A percentile compares a stretch with the other conserved stretches of the same genome.
These are phyloP conservation scores for Barbatosphaeria neglecta DNA, from an alignment of 495 filamentous ascomycete species.

Conservation along the genomic window DNA sequence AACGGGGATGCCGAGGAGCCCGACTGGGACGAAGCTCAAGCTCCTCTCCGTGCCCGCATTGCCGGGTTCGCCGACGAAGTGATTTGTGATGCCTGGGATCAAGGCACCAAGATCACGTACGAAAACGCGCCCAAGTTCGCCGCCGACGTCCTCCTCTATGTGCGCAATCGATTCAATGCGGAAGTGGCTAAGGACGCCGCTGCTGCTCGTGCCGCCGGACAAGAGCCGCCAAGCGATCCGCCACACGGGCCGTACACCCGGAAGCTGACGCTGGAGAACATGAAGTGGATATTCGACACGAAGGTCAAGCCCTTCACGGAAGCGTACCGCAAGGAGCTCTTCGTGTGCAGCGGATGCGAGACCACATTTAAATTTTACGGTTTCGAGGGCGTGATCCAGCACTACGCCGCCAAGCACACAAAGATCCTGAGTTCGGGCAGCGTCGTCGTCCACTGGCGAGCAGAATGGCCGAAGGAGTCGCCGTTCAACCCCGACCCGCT, in stretches of 20 bases:
- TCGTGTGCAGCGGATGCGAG: constrained; percentile 61
- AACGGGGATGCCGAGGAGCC: constrained; percentile 46
- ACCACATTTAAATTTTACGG: constrained; percentile 50
- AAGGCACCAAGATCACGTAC: constrained; percentile 42
- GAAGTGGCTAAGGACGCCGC: constrained; percentile 40
- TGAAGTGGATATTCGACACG: constrained; percentile 73
- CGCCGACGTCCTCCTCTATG: constrained; percentile 49
- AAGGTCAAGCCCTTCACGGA: constrained; percentile 60
- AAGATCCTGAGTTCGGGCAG: constrained; percentile 52
- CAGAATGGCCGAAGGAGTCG: constrained; percentile 65
- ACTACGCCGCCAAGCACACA: constrained; percentile 73
- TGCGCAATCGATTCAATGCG: constrained; percentile 50
- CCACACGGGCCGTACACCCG: constrained; percentile 41
- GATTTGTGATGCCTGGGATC: constrained; percentile 46
- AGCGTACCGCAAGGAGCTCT: constrained; percentile 50
- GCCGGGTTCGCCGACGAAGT: constrained; percentile 51
- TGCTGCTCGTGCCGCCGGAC: constrained; percentile 29
- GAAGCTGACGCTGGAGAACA: constrained; percentile 63
- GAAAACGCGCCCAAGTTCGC: constrained; percentile 54
- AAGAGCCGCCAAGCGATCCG: constrained; percentile 27
- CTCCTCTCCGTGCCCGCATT: constrained; percentile 47
- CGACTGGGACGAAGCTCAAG: constrained; percentile 57
- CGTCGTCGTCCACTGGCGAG: constrained; percentile 61
- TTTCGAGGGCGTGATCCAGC: constrained; percentile 67
- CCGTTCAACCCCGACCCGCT: constrained; percentile 53